Evolutionary conservation across 768 basidiomycete species (phyloP), one percentile per base, ranked within the genome.

Genomic region (Lactarius tabidus): DNA sequence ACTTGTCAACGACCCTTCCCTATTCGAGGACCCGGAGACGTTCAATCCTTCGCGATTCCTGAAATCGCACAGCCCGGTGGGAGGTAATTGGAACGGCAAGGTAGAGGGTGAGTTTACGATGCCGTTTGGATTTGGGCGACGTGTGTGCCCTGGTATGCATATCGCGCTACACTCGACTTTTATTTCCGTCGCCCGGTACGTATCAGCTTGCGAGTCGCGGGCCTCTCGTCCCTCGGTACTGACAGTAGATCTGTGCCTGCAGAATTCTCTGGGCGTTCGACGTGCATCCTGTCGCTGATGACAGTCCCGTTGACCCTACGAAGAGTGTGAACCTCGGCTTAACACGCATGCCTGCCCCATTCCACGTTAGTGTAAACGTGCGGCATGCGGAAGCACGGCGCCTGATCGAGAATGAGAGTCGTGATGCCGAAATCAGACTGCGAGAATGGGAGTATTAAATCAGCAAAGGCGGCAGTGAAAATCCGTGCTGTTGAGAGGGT

Each of bases 21-120:
- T 71, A 9, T 67, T 73, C 64, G 63, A 71, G 23, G 62, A 66
- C 41, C 70, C 66, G 8, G 70, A 68, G n/a, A 57, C 36, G 10
- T 73, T 73, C 68, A 57, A 64, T n/a, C 71, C 72, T n/a, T 71
- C 70, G 39, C 70, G 71, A 7, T 71, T 74, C 58, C 64, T 70
- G 7, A 29, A 53, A 15, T 55, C 66, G 51, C 62, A 58, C 26
- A 43, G 51, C n/a, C 39, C 41, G 2, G 39, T 1, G n/a, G 63
- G 57, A 33, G 14, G 48, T 51, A 63, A 43, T 7, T 56, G 62
- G 60, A 51, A 52, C 31, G 62, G 57, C 36, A 66, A 64, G 12
- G 35, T 67, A 12, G 66, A 65, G 45, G 53, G 39, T n/a, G 63
- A 66, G 36, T 69, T 70, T 48, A 67, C 39, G 2, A 26, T 69